Evolutionary conservation across 2,329 filamentous ascomycete genomes (phyloP).

Genomic region (Pyrenophora graminea): DNA sequence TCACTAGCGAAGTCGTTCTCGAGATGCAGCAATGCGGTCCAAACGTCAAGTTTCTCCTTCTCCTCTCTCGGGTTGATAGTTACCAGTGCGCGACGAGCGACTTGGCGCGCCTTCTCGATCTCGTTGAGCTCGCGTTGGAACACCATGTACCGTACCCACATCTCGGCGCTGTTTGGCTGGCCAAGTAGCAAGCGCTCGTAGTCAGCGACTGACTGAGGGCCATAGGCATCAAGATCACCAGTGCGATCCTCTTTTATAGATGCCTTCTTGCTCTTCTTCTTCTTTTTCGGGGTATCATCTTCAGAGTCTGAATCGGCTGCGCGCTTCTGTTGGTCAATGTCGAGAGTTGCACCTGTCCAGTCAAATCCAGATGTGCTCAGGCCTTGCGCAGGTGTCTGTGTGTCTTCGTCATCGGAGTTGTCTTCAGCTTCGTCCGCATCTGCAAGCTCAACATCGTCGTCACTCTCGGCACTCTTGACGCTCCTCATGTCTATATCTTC

Average conservation of each 20-base stretch:
- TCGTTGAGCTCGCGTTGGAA: constrained; percentile 94
- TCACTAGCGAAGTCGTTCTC: constrained; percentile 89
- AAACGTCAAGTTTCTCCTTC: constrained; percentile 90
- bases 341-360: constrained; percentile 72
- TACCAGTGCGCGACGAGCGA: constrained; percentile 86
- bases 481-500: constrained; percentile 52
- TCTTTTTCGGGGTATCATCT: constrained; percentile 56
- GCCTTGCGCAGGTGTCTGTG: constrained; percentile 43
- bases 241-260: constrained; percentile 86
- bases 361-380: constrained; percentile 80
- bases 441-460: constrained; percentile 43
- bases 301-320: constrained; percentile 60
- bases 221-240: constrained; percentile 85
- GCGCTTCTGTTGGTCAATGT: constrained; percentile 57
- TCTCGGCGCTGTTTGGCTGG: constrained; percentile 86
- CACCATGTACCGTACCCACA: constrained; percentile 99
- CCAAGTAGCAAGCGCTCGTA: constrained; percentile 92
- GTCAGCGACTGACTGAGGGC: constrained; percentile 86
- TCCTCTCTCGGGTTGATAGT: constrained; percentile 92
- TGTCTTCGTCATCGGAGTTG: constrained; percentile 26
- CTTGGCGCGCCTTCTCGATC: constrained; percentile 81
- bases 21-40: constrained; percentile 92
- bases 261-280: constrained; percentile 74
- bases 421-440: constrained; percentile 43
- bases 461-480: constrained; percentile 46